Conservation (phyloP, 2,329 filamentous ascomycete species). For the Claviceps quebecensis region DNA sequence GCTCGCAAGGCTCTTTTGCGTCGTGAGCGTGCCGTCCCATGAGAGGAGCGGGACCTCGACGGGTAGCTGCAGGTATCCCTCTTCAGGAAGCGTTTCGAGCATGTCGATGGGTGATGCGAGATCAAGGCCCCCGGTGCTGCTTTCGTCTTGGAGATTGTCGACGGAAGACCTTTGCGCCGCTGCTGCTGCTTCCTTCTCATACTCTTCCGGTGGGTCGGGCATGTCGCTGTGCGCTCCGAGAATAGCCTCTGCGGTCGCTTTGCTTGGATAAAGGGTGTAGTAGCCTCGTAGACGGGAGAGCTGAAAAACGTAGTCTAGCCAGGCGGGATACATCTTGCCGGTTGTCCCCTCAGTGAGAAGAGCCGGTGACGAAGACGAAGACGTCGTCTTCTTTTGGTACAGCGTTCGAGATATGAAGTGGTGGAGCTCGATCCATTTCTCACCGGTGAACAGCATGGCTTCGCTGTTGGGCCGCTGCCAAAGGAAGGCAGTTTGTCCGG, state of each 20-base stretch:
- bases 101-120: constrained; percentile 29
- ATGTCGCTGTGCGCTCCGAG: constrained; percentile 69
- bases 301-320: constrained; percentile 66
- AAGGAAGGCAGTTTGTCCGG: constrained; percentile 47
- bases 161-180: constrained; percentile 8
- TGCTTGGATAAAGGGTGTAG: constrained; percentile 63
- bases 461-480: constrained; percentile 79
- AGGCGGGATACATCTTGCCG: constrained; percentile 56
- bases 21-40: constrained; percentile 44
- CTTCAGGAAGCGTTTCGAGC: constrained; percentile 32
- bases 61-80: constrained; percentile 29
- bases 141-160: constrained; percentile 16
- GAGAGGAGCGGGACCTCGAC: constrained; percentile 43
- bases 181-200: constrained; percentile 15
- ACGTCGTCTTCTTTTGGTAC: constrained; percentile 23
- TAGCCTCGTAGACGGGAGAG: constrained; percentile 67
- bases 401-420: constrained; percentile 58
- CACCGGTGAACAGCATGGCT: constrained; percentile 68
- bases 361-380: constrained; percentile 19
- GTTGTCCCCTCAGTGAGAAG: constrained; percentile 41
- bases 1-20: constrained; percentile 24
- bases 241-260: constrained; percentile 37
- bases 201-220: constrained; percentile 58
- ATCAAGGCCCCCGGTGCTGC: constrained; percentile 23
- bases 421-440: constrained; percentile 79